Percentiles rank a stretch among this genome's conserved stretches.
phyloP scores from a whole-genome alignment of 768 basidiomycete species.

The Tricholoma sp. region DNA sequence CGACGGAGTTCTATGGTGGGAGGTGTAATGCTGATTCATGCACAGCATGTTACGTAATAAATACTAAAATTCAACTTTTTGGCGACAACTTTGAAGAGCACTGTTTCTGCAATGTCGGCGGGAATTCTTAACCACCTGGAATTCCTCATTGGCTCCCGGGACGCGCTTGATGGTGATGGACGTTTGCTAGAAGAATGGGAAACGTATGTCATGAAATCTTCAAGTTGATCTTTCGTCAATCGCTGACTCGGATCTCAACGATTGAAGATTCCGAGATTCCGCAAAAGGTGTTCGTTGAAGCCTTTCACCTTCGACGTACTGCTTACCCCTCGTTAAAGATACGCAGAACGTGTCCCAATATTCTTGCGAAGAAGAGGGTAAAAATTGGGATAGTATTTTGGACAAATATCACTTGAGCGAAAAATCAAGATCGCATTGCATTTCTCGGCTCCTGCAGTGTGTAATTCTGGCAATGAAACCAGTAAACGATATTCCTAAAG shows the following conservation, averaged over 20 bases:
- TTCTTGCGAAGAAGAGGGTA: conserved; percentile 5
- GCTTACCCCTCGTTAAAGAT: conserved; percentile 4
- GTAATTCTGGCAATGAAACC: conserved; percentile 10
- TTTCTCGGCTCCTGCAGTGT: conserved; percentile 20
- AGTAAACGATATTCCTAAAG: background rate
- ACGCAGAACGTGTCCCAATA: conserved; percentile 6
- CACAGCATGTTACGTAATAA: too few relatives aligned
- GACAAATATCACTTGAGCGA: conserved; percentile 19
- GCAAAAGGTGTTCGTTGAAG: conserved; percentile 1
- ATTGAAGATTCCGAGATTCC: conserved; percentile 8
- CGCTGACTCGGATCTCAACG: background rate
- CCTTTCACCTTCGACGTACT: background rate
- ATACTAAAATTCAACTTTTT: too few relatives aligned
- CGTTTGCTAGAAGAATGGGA: conserved; percentile 25
- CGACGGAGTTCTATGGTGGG: too few relatives aligned
- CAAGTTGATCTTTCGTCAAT: too few relatives aligned
- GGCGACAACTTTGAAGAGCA: too few relatives aligned
- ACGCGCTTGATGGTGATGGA: conserved; percentile 18
- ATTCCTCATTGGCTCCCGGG: conserved; percentile 23
- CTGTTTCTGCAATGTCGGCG: too few relatives aligned
- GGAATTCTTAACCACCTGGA: conserved; percentile 22
- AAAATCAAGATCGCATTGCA: background rate
- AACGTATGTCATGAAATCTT: conserved; percentile 17
- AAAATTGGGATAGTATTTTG: conserved; percentile 28
- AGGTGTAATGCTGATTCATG: too few relatives aligned